These are phyloP conservation scores for Coniochaeta sp. DNA, from an alignment of 2,329 filamentous ascomycete genomes.

Conservation along the genomic window DNA sequence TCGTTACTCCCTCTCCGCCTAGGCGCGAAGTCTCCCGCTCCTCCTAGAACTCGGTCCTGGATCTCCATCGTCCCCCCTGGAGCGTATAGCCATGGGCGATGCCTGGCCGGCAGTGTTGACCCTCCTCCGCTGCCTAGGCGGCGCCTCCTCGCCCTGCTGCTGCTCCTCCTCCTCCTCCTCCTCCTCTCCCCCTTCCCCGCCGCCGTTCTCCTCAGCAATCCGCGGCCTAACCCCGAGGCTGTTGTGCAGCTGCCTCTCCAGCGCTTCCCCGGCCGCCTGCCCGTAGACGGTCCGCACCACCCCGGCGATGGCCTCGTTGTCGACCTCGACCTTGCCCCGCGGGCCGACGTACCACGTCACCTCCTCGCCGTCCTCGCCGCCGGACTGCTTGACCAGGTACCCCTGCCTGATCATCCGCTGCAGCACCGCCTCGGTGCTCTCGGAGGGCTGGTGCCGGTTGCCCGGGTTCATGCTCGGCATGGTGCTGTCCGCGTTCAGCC, in stretches of 20 bases:
- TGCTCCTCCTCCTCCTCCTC: conserved; percentile 13
- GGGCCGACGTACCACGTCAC: conserved; percentile 81
- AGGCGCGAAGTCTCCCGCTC: not conserved
- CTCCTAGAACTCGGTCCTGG: conserved; percentile 11
- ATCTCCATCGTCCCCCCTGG: conserved; percentile 6
- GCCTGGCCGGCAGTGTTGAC: not conserved
- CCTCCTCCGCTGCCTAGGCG: not conserved
- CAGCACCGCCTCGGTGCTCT: conserved; percentile 66
- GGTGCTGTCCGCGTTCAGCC: conserved; percentile 68
- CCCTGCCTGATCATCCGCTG: conserved; percentile 72
- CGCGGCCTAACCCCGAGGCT: conserved; percentile 48
- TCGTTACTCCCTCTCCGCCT: not conserved
- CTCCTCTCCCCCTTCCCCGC: not conserved
- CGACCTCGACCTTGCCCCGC: conserved; percentile 78
- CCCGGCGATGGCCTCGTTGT: conserved; percentile 64
- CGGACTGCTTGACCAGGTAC: conserved; percentile 73
- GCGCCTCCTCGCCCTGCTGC: conserved; percentile 11
- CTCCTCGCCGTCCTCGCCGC: conserved; percentile 54
- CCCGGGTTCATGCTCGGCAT: conserved; percentile 54
- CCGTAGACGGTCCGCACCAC: conserved; percentile 59
- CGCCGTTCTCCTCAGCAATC: conserved; percentile 8
- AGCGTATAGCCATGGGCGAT: conserved; percentile 6
- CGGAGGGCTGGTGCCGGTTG: conserved; percentile 12
- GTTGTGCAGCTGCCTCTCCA: conserved; percentile 52
- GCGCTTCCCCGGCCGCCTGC: conserved; percentile 37